Percentiles rank a stretch among this genome's conserved stretches.
Evolutionary conservation across 2,329 filamentous ascomycete genomes (phyloP).

Genomic region (Fonsecaea pedrosoi): DNA sequence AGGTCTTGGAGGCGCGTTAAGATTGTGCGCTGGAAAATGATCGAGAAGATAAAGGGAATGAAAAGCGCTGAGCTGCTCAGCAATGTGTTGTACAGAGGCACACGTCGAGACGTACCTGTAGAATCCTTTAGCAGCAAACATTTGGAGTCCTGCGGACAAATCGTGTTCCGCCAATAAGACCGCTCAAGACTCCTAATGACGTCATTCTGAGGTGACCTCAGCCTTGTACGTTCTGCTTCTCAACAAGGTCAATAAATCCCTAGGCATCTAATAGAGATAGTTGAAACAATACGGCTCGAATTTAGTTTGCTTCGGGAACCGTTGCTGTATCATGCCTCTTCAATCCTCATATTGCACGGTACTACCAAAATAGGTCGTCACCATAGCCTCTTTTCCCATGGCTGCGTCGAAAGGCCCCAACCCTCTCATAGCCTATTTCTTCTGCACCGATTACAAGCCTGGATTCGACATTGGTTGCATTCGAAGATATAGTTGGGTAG

Average conservation of each 20-base stretch:
- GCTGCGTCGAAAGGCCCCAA: background rate
- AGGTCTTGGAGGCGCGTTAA: background rate
- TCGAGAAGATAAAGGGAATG: background rate
- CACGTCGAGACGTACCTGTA: too few relatives aligned
- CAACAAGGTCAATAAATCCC: background rate
- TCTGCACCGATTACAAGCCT: slow-evolving; percentile 30
- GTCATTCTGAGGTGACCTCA: background rate
- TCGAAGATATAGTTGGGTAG: slow-evolving; percentile 33
- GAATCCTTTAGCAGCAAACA: background rate
- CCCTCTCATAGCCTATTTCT: slow-evolving; percentile 26
- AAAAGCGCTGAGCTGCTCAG: background rate
- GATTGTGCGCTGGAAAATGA: background rate
- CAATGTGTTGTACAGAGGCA: background rate
- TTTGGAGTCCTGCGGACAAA: background rate
- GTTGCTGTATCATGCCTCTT: too few relatives aligned
- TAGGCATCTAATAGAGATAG: background rate
- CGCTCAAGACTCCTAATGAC: background rate
- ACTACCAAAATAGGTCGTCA: too few relatives aligned
- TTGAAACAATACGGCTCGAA: background rate
- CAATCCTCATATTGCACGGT: too few relatives aligned
- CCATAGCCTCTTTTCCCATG: background rate
- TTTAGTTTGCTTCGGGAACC: too few relatives aligned
- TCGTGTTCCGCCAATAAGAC: background rate
- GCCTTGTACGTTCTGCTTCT: background rate
- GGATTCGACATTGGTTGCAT: slow-evolving; percentile 32